Conservation (phyloP, 2,329 filamentous ascomycete genomes). For the Plenodomus tracheiphilus region DNA sequence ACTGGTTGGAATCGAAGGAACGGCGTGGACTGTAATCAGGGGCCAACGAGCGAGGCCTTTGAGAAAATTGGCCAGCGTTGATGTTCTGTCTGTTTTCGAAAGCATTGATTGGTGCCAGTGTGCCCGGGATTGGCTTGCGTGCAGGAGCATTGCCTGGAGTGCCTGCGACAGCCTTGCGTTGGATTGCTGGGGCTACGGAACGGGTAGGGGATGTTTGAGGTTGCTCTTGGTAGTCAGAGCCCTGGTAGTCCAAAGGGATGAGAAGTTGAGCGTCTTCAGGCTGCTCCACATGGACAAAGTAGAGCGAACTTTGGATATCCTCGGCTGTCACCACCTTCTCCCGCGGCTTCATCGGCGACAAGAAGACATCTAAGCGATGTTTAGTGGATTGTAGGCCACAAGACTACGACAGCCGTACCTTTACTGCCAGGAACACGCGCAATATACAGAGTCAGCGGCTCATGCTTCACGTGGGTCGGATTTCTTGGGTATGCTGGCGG, state of each 20-base stretch:
- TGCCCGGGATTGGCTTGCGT: constrained; percentile 34
- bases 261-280: constrained; percentile 55
- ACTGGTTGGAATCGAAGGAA: constrained; percentile 28
- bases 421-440: constrained; percentile 87
- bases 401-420: constrained; percentile 59
- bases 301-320: constrained; percentile 84
- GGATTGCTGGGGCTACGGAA: constrained; percentile 23
- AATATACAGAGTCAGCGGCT: constrained; percentile 84
- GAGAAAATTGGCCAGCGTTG: constrained; percentile 21
- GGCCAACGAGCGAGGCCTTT: constrained; percentile 16
- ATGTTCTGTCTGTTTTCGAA: constrained; percentile 36
- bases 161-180: constrained; percentile 35
- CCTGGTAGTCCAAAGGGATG: constrained; percentile 13
- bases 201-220: constrained; percentile 9
- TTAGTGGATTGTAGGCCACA: constrained; percentile 15
- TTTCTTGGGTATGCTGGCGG: constrained; percentile 84
- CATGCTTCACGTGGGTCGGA: constrained; percentile 67
- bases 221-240: constrained; percentile 15
- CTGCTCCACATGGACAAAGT: constrained; percentile 82
- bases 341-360: constrained; percentile 87
- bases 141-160: constrained; percentile 13
- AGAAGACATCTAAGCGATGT: constrained; percentile 72
- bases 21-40: constrained; percentile 25
- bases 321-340: constrained; percentile 85
- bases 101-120: constrained; percentile 28